Conservation (phyloP, 2,329 filamentous ascomycete genomes). For the Colletotrichum echinochloae region DNA sequence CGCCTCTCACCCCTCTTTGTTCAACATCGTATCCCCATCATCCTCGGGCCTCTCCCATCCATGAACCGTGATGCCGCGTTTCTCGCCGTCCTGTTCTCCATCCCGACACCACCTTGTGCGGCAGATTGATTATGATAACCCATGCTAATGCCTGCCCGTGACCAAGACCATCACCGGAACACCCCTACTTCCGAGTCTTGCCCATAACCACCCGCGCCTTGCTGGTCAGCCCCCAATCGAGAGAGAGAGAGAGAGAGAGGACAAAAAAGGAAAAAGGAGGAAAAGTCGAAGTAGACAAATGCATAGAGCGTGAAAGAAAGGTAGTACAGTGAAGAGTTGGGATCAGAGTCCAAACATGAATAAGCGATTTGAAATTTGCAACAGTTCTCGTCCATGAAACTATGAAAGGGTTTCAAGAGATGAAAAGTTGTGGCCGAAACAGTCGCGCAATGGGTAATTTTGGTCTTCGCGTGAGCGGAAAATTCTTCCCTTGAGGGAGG, state of each 20-base stretch:
- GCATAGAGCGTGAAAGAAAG: constrained; percentile 20
- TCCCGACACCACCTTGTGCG: background rate
- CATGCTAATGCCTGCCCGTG: background rate
- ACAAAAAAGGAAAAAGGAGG: background rate
- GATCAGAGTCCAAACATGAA: background rate
- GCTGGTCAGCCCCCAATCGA: constrained; percentile 11
- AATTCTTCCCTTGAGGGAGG: constrained; percentile 43
- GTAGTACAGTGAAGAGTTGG: constrained; percentile 25
- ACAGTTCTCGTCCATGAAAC: constrained; percentile 23
- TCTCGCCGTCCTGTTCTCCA: background rate
- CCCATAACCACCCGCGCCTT: constrained; percentile 8
- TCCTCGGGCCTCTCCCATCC: constrained; percentile 17
- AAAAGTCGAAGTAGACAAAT: background rate
- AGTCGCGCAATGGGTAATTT: constrained; percentile 37
- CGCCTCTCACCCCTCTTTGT: constrained; percentile 19
- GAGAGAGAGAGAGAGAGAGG: background rate
- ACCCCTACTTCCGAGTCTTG: background rate
- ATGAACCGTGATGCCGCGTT: background rate
- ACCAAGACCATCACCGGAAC: background rate
- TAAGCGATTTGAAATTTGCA: background rate
- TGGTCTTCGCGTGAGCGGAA: constrained; percentile 49
- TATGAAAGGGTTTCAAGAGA: constrained; percentile 40
- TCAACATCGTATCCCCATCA: constrained; percentile 21
- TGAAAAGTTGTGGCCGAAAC: constrained; percentile 5
- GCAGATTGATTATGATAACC: constrained; percentile 17